Evolutionary conservation across 2,329 filamentous ascomycete species (phyloP).

Genomic region (Hypoxylon sp.): DNA sequence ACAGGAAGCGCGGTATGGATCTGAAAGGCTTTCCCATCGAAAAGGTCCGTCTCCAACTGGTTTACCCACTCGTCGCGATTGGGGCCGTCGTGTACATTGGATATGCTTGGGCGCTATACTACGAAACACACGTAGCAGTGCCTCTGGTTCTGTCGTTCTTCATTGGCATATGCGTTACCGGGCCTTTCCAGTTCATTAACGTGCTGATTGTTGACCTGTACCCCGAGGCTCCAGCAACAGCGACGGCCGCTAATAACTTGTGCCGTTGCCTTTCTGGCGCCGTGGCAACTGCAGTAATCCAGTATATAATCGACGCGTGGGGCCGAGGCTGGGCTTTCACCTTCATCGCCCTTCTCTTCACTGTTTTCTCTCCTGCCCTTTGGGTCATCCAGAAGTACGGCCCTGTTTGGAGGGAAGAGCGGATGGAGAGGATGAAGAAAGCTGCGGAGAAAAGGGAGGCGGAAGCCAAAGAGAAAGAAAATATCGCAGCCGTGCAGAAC

Average conservation of each 20-base stretch:
- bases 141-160: slow-evolving; percentile 71
- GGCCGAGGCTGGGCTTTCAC: slow-evolving; percentile 76
- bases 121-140: slow-evolving; percentile 66
- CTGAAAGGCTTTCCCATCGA: slow-evolving; percentile 69
- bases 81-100: slow-evolving; percentile 68
- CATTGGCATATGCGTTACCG: slow-evolving; percentile 71
- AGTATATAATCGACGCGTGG: slow-evolving; percentile 70
- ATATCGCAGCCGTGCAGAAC: slow-evolving; percentile 1
- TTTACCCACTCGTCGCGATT: slow-evolving; percentile 68
- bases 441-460: slow-evolving; percentile 54
- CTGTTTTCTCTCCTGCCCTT: slow-evolving; percentile 64
- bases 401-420: slow-evolving; percentile 66
- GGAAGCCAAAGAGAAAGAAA: slow-evolving; percentile 49
- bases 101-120: slow-evolving; percentile 72
- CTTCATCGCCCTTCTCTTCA: slow-evolving; percentile 67
- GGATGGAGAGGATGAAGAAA: slow-evolving; percentile 58
- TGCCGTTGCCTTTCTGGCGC: slow-evolving; percentile 74
- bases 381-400: slow-evolving; percentile 65
- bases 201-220: slow-evolving; percentile 76
- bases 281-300: slow-evolving; percentile 70
- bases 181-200: slow-evolving; percentile 74
- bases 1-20: slow-evolving; percentile 69
- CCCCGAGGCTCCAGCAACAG: slow-evolving; percentile 72
- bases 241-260: slow-evolving; percentile 75
- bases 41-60: slow-evolving; percentile 67